Evolutionary conservation across 2,329 filamentous ascomycete genomes (phyloP), one percentile per base, ranked within the genome.

Genomic region (Alternaria angustiovoidea): DNA sequence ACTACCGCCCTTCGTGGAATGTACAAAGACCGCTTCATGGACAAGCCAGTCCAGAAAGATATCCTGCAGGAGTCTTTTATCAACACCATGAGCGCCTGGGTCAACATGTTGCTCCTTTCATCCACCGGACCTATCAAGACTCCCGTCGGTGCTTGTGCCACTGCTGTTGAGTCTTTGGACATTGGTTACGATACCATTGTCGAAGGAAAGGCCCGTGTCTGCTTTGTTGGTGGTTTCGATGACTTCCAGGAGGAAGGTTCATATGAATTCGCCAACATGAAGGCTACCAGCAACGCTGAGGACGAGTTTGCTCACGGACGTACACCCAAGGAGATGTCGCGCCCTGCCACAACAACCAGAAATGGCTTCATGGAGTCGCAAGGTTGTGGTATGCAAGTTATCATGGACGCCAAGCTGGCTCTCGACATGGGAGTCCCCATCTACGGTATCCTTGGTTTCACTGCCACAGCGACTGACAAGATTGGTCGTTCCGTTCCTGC

Each of bases 221-320:
- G 94, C 86, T 91, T 99, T 68, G 96, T 99, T 61, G 95, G 95
- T 87, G 95, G 95, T 70, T 98, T 99, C 75, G 95, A 99, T 83
- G 96, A 99, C 82, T 97, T 99, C 84, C 93, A 96, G 75, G 95
- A 99, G 82, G 95, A 99, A 82, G 96, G 95, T 53, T 99, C 95
- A 1, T 99, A 97, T 76, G 95, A 99, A 81, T 99, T 99, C 79
- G 95, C 95, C 85, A 99, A 99, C 85, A 99, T 99, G 95, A 96
- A 97, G 83, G 95, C 95, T 61, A 99, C 95, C 57, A 97, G 94
- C 87, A 99, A 98, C 77, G 94, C 94, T 26, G 91, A 97, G 63
- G 94, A 98, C 70, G 96, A 99, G 80, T 92, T 99, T 71, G 93
- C 89, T 9, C 95, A 98, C 75, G 95, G 95, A 48, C 92, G 95